Evolutionary conservation across 169 alveolate genomes (phyloP).

Genomic region (Babesia caballi): DNA sequence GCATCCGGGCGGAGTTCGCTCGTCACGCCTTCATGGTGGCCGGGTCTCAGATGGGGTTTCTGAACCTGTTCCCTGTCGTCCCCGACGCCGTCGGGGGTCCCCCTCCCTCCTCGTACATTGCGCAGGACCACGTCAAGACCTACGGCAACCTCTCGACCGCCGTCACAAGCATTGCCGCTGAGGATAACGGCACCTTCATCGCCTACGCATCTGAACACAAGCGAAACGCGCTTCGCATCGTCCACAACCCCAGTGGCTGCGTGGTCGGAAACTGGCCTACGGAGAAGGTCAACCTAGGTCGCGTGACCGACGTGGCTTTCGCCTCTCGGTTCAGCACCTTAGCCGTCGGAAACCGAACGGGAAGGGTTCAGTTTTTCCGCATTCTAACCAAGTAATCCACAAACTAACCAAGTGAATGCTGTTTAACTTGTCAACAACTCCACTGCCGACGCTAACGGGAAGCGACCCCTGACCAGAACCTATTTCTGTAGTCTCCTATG

Average conservation of each 20-base stretch:
- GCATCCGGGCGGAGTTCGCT: background rate
- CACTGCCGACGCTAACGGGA: background rate
- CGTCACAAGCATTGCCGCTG: conserved; percentile 31
- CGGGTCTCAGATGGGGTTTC: conserved; percentile 54
- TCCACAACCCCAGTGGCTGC: conserved; percentile 38
- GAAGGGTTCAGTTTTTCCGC: conserved; percentile 49
- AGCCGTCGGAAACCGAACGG: conserved; percentile 47
- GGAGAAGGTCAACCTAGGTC: conserved; percentile 42
- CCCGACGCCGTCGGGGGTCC: background rate
- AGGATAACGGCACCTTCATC: conserved; percentile 27
- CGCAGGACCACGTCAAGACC: conserved; percentile 20
- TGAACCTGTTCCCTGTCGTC: conserved; percentile 30
- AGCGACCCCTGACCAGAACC: background rate
- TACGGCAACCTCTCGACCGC: conserved; percentile 62
- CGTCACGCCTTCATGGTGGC: conserved; percentile 8
- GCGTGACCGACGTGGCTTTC: conserved; percentile 40
- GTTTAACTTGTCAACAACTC: background rate
- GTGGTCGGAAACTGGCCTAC: conserved; percentile 65
- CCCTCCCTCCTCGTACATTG: background rate
- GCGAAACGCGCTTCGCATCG: conserved; percentile 52
- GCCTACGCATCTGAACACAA: conserved; percentile 60
- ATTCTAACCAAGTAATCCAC: conserved; percentile 10
- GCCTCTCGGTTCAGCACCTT: conserved; percentile 16
- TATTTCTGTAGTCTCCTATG: too few relatives aligned
- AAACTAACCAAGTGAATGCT: too few relatives aligned